Base-by-base conservation (phyloP, 257 asterid species). In the Datura wrightii region DNA sequence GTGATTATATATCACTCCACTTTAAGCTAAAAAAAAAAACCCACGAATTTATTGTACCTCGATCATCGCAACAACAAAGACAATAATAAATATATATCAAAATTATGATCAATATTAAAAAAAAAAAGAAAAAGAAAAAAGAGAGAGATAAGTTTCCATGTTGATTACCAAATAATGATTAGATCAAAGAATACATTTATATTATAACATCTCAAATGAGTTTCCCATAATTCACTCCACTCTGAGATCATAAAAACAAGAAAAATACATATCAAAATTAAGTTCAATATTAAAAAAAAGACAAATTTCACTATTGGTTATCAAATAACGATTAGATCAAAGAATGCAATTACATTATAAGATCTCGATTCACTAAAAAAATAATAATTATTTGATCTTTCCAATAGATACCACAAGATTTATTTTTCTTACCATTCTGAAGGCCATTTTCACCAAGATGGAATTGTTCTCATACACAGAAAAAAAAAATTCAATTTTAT, bases 381-480 rank as follows among this genome's bases (percentile, higher is more conserved):
- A 24, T 24, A 24, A 24, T 24, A 0, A 24, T 24, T 24, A 24
- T 37, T 67, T 67, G 19, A 37, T 37, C 5, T 37, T 37, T 37
- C 10, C 2, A 14, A 66, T 66, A 37, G 19, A 70, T 16, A 69
- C 10, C 16, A 19, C 0, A 18, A 3, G 0, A 3, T 50, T 48
- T n/a, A n/a, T 44, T n/a, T 44, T 44, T 3, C 60, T 76, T 76
- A 76, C 62, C 44, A 24, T 50, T 76, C 60, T 76, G 81, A 76
- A 76, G 3, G 81, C 81, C 81, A 76, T 76, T 24, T 13, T 50
- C 81, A 7, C 59, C 24, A 54, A n/a, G 24, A 48, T 13, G 19
- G 62, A 76, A 65, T 19, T 48, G 2, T 18, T 76, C 48, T 24
- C 19, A 11, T 50, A 24, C 19, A 24, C 41, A 48, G 81, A 31